Base-by-base conservation (phyloP, 805 yeast species). In the Lachancea fermentati region DNA sequence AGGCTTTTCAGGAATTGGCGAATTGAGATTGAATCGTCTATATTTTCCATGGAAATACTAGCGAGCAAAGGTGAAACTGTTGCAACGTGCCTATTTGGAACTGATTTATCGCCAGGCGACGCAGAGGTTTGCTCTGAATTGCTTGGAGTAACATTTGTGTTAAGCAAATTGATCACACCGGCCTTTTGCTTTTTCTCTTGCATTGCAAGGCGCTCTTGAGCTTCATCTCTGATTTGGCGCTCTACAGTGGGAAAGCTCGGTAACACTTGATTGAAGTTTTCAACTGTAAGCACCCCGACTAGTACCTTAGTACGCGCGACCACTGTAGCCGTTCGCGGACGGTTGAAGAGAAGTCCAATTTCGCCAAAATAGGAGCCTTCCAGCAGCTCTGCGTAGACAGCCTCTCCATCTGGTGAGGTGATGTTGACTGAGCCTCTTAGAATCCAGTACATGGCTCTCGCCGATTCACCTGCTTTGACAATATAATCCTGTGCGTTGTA, bases 241-340 rank as follows among this genome's bases (percentile, higher is more conserved):
- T 82, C 89, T 30, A 83, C 75, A 2, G 63, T 57, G 0, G 91
- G 89, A 55, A 75, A 81, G 42, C 71, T 73, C 1, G 79, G 75
- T 17, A 83, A 63, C 1, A 83, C 82, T 8, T 67, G 61, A 45
- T 73, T 72, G 36, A 83, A 67, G 8, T 78, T 73, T 42, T 79
- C 84, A 12, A 78, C 75, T 0, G 87, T 81, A 32, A 83, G 63
- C 1, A 81, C 82, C 2, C 86, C 88, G 4, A 80, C 66, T 37
- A 84, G 60, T 1, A 84, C 86, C 48, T 71, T 74, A 0, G 85
- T 73, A 45, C 81, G 63, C 3, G 89, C 82, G 16, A 82, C 76
- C 11, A 83, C 88, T 2, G 88, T 81, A 0, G 91, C 91, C 0
- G 89, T 82, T 49, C 91, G 66, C 14, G 89, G 88, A 36, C 89